These are phyloP conservation scores for Tulasnella sp. DNA, from an alignment of 768 basidiomycete species.

Conservation along the genomic window DNA sequence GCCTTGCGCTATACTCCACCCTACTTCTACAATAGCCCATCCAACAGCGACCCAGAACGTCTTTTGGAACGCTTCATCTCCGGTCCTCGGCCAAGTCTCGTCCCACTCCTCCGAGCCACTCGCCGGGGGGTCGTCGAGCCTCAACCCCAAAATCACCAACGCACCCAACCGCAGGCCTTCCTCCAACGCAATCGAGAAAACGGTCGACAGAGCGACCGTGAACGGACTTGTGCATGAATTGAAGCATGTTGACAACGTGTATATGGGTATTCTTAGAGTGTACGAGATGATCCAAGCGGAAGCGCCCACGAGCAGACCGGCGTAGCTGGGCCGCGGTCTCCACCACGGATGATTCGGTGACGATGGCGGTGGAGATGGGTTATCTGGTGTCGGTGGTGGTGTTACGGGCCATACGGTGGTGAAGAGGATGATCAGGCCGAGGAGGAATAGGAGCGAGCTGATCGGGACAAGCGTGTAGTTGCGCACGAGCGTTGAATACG, in stretches of 20 bases:
- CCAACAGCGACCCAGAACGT: constrained; percentile 78
- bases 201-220: constrained; percentile 42
- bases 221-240: constrained; percentile 40
- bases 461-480: constrained; percentile 30
- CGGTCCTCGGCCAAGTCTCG: constrained; percentile 16
- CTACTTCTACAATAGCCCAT: constrained; percentile 67
- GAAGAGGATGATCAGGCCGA: constrained; percentile 18
- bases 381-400: not conserved
- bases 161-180: constrained; percentile 55
- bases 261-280: constrained; percentile 51
- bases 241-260: constrained; percentile 39
- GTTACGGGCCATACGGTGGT: constrained; percentile 21
- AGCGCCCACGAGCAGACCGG: constrained; percentile 59
- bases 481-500: constrained; percentile 26
- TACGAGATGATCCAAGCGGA: constrained; percentile 61
- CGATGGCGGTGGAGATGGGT: not conserved
- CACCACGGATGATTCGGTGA: not conserved
- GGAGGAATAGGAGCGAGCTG: constrained; percentile 23
- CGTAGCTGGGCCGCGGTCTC: constrained; percentile 38
- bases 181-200: constrained; percentile 51
- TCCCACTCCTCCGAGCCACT: not conserved
- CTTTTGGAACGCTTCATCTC: constrained; percentile 54
- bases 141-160: constrained; percentile 53
- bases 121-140: constrained; percentile 30
- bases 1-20: constrained; percentile 63